These are phyloP conservation scores for Puccinellia tenuiflora DNA, from an alignment of 176 grass and related monocot genomes.

Conservation along the genomic window DNA sequence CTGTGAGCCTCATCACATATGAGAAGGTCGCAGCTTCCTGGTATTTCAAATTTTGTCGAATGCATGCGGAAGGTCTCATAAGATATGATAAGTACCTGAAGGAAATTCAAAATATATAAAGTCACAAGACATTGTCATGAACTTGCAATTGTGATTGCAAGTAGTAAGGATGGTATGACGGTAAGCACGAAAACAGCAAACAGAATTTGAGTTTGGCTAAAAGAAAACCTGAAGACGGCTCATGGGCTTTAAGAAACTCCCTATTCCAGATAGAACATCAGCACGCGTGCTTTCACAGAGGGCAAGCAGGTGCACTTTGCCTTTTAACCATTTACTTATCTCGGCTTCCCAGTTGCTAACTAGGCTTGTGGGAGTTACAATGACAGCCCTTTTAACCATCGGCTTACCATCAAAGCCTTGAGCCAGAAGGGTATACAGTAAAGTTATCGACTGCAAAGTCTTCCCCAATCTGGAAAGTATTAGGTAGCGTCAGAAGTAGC, in stretches of 20 bases:
- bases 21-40: constrained; percentile 83
- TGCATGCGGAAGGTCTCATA: constrained; percentile 98
- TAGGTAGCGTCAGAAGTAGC: constrained; percentile 8
- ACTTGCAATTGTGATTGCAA: constrained; percentile 17
- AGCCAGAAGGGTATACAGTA: constrained; percentile 77
- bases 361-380: constrained; percentile 95
- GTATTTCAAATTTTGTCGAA: constrained; percentile 90
- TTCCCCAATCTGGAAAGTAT: constrained; percentile 78
- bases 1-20: constrained; percentile 98
- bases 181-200: constrained; percentile 19
- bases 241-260: constrained; percentile 75
- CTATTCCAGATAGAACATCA: constrained; percentile 93
- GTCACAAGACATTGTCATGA: constrained; percentile 11
- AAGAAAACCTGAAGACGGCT: constrained; percentile 72
- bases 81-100: constrained; percentile 93
- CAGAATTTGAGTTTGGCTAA: not conserved
- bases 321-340: constrained; percentile 86
- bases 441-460: constrained; percentile 91
- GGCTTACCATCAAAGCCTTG: constrained; percentile 91
- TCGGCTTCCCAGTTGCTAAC: constrained; percentile 98
- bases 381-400: constrained; percentile 79
- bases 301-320: constrained; percentile 67
- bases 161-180: not conserved
- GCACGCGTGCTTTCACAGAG: constrained; percentile 92
- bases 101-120: constrained; percentile 25